Conservation (phyloP, 495 filamentous ascomycete genomes). For the Daldinia vernicosa region DNA sequence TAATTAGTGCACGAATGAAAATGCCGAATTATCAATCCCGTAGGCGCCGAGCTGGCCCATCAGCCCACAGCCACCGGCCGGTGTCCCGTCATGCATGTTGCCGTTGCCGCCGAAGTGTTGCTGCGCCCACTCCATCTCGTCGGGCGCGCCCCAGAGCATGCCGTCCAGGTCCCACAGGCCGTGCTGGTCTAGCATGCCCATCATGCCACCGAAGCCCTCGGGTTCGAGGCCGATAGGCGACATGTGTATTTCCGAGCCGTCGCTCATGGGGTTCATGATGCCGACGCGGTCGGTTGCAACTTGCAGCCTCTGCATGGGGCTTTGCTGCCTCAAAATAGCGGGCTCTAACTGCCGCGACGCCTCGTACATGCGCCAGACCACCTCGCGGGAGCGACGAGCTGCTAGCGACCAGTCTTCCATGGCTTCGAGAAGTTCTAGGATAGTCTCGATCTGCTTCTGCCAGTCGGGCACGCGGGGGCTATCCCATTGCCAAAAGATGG, state of each 20-base stretch:
- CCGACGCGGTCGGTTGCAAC: constrained; percentile 49
- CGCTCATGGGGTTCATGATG: constrained; percentile 48
- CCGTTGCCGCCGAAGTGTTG: constrained; percentile 38
- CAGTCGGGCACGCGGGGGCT: constrained; percentile 63
- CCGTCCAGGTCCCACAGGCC: constrained; percentile 66
- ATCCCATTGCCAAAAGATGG: constrained; percentile 71
- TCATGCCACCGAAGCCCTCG: constrained; percentile 61
- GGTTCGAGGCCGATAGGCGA: constrained; percentile 60
- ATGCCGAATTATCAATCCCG: constrained; percentile 39
- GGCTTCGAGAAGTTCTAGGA: constrained; percentile 71
- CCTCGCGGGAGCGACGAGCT: constrained; percentile 72
- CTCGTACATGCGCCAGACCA: constrained; percentile 74
- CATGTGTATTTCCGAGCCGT: constrained; percentile 54
- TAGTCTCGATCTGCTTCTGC: constrained; percentile 73
- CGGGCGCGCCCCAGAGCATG: constrained; percentile 58
- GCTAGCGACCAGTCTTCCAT: constrained; percentile 77
- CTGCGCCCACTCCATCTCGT: constrained; percentile 49
- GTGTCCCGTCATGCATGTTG: constrained; percentile 27
- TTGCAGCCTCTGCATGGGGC: constrained; percentile 41
- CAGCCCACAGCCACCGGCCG: constrained; percentile 23
- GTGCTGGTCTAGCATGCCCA: constrained; percentile 62
- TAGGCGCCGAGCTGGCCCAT: constrained; percentile 41
- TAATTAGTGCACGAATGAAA: constrained; percentile 40
- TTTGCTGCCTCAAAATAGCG: constrained; percentile 46
- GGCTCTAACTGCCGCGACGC: constrained; percentile 58